Evolutionary conservation across 768 basidiomycete genomes (phyloP).

Genomic region (Collybia mongolica): DNA sequence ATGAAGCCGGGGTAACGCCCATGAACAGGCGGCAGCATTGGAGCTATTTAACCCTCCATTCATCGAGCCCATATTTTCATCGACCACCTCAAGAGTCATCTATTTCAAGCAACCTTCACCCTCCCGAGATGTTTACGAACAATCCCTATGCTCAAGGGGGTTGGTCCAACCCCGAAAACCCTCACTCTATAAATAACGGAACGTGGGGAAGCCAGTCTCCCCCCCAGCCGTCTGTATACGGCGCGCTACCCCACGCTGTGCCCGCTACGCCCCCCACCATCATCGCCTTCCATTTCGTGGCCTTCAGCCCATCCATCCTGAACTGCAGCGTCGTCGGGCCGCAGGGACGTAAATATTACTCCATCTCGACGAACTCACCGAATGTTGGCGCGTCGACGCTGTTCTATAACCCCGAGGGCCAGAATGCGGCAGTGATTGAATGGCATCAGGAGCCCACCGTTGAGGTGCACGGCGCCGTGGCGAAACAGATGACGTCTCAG

Average conservation of each 20-base stretch:
- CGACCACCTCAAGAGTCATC: not conserved
- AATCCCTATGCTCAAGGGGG: conserved; percentile 16
- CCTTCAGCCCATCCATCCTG: conserved; percentile 37
- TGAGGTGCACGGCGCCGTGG: conserved; percentile 33
- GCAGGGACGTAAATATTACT: conserved; percentile 36
- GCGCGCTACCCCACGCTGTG: conserved; percentile 10
- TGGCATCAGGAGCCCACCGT: conserved; percentile 42
- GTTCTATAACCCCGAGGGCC: conserved; percentile 18
- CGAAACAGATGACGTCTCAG: conserved; percentile 30
- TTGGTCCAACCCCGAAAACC: conserved; percentile 12
- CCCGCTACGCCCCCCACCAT: conserved; percentile 3
- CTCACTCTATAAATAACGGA: conserved; percentile 11
- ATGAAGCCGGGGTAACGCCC: too few relatives aligned
- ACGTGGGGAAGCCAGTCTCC: conserved; percentile 11
- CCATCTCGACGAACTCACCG: conserved; percentile 33
- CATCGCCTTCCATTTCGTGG: conserved; percentile 41
- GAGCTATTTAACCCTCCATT: too few relatives aligned
- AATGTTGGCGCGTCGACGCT: conserved; percentile 18
- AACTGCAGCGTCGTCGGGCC: conserved; percentile 45
- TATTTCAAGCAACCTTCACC: not conserved
- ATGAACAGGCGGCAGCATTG: too few relatives aligned
- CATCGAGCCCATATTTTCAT: too few relatives aligned
- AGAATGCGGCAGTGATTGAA: conserved; percentile 39
- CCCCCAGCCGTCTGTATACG: conserved; percentile 13
- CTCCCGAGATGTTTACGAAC: conserved; percentile 7